Evolutionary conservation across 257 asterid species (phyloP).

Genomic region (Plectranthus barbatus): DNA sequence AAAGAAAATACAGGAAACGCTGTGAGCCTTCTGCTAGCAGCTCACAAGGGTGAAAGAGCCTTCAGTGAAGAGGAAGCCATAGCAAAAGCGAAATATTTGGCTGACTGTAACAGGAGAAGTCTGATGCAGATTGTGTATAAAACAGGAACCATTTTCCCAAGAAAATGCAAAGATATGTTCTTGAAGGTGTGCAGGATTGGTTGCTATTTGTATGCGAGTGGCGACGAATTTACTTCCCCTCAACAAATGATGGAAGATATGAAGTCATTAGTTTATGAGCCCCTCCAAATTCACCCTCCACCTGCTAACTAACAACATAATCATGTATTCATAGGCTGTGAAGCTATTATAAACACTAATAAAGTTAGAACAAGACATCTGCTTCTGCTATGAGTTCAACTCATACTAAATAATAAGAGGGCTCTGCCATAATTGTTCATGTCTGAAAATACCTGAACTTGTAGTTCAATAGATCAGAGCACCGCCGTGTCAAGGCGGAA

Average conservation of each 20-base stretch:
- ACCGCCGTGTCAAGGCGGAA: too few relatives aligned
- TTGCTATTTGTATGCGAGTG: slow-evolving; percentile 16
- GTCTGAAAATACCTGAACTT: too few relatives aligned
- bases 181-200: slow-evolving; percentile 18
- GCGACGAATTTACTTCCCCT: slow-evolving; percentile 25
- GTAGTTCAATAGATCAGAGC: too few relatives aligned
- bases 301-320: too few relatives aligned
- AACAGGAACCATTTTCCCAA: slow-evolving; percentile 19
- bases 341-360: too few relatives aligned
- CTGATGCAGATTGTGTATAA: slow-evolving; percentile 24
- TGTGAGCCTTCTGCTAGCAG: slow-evolving; percentile 14
- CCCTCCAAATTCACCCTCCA: slow-evolving; percentile 5
- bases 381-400: too few relatives aligned
- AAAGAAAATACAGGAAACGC: slow-evolving; percentile 14
- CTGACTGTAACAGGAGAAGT: slow-evolving; percentile 20
- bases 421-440: too few relatives aligned
- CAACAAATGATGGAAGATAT: slow-evolving; percentile 22
- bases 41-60: background rate
- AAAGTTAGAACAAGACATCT: too few relatives aligned
- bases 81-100: background rate
- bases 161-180: slow-evolving; percentile 26
- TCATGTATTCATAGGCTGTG: too few relatives aligned
- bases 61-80: slow-evolving; percentile 20
- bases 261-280: slow-evolving; percentile 17
- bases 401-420: too few relatives aligned